Base-by-base conservation (phyloP, 345 rosid species). In the Ailanthus altissimus region DNA sequence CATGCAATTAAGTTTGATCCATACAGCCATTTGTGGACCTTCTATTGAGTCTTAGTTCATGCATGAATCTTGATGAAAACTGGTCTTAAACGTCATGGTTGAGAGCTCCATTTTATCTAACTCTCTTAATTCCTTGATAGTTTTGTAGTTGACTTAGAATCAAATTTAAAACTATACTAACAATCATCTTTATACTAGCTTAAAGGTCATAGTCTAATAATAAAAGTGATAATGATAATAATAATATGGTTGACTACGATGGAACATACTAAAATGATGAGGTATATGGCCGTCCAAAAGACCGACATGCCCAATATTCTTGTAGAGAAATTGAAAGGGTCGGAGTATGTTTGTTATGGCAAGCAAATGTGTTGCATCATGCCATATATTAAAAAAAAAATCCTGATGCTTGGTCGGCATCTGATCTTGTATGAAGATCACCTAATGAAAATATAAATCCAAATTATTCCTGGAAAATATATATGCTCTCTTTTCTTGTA, bases 91-190 rank as follows among this genome's bases (percentile, higher is more conserved):
- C 83, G 85, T 84, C 88, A 82, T 67, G 12, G 25, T 78, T 61
- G 90, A 86, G 83, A 87, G 87, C 85, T 82, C 83, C 82, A 74
- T 86, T 80, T 80, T 36, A 86, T 80, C 88, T 80, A 83, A 84
- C 84, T 80, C 64, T 42, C 46, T 40, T 23, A 47, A 23, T 67
- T 40, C 49, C 57, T 16, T 25, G 6, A 21, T 75, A 20, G 70
- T 75, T 77, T 76, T 8, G 71, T 26, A 65, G 72, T 74, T 82
- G 73, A 78, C 73, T 65, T 20, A 21, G 8, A 23, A 28, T 42
- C 23, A n/a, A 65, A 18, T 23, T 60, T 38, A 56, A 46, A 57
- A 53, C 0, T 8, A 47, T 38, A 5, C 38, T 20, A 67, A 2
- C 20, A 32, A 54, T 71, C 45, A 16, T 23, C 23, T 61, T 4